Conservation (phyloP, 768 basidiomycete genomes). For the Pisolithus albus region DNA sequence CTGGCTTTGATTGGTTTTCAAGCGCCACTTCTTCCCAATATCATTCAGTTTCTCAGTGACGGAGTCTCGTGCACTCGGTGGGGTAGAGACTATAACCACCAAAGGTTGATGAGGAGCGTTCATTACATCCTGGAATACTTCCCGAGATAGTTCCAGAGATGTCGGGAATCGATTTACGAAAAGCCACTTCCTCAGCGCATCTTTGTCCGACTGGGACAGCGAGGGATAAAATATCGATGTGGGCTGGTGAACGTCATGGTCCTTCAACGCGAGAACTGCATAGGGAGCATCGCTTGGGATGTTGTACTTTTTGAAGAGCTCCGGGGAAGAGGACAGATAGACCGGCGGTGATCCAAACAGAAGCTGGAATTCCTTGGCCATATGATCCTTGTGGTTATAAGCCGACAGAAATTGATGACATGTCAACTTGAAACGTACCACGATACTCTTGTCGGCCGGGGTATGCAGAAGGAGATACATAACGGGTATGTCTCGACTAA, state of each 20-base stretch:
- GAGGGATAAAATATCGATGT: slow-evolving; percentile 35
- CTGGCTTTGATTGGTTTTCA: slow-evolving; percentile 4
- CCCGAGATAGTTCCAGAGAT: slow-evolving; percentile 64
- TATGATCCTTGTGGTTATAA: slow-evolving; percentile 33
- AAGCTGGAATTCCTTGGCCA: slow-evolving; percentile 50
- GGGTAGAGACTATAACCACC: slow-evolving; percentile 66
- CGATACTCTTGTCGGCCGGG: slow-evolving; percentile 21
- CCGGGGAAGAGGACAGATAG: slow-evolving; percentile 32
- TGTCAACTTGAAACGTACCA: slow-evolving; percentile 22
- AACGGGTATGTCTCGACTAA: slow-evolving; percentile 42
- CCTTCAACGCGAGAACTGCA: slow-evolving; percentile 63
- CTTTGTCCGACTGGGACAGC: not conserved
- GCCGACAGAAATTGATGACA: not conserved
- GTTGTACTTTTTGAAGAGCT: slow-evolving; percentile 29
- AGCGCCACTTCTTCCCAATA: slow-evolving; percentile 56
- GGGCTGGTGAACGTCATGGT: slow-evolving; percentile 42
- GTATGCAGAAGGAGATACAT: slow-evolving; percentile 55
- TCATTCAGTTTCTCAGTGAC: slow-evolving; percentile 44
- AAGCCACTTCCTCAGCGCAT: slow-evolving; percentile 47
- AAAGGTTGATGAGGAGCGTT: slow-evolving; percentile 66
- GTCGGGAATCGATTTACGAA: slow-evolving; percentile 66
- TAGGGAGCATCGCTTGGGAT: slow-evolving; percentile 40
- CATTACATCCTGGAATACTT: slow-evolving; percentile 83
- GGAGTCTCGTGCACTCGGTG: slow-evolving; percentile 27
- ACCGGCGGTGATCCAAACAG: slow-evolving; percentile 45